Evolutionary conservation across 306 rosid species (phyloP), one percentile per base, ranked within the genome.

Genomic region (Fragaria nilgerrensis): DNA sequence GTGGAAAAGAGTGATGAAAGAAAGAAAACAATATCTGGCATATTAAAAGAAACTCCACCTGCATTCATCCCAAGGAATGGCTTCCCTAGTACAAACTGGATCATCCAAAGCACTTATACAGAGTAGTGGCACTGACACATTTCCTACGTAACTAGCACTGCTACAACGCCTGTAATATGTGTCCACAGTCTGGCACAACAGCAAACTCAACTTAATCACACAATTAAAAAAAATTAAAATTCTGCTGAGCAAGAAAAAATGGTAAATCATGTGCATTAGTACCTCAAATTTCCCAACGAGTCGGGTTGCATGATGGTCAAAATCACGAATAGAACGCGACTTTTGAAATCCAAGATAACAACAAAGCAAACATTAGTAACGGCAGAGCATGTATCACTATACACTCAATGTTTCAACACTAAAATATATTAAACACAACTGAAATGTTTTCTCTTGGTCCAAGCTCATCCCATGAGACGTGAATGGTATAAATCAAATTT

Each of bases 61-160:
- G 96, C 99, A 95, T 87, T 95, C 99, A 86, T 95, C 97, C 99
- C 97, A 92, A 29, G 97, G 99, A 89, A 95, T 95, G 86, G 97
- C 97, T 89, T 95, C 99, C 84, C 77, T 89, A 72, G 97, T 92
- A 86, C 99, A 95, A 72, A 95, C 79, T 50, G 99, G 99, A 86
- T 95, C 99, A 82, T 95, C 97, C 87, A 92, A 88, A 78, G 97
- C 96, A 92, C 85, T 90, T 78, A 95, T 83, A 81, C 97, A 95
- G 73, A 95, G 97, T 75, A 95, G 92, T 0, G 99, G 99, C 71
- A 95, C 83, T 3, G 96, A 88, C 41, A 95, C 97, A 78, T 89
- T 92, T 84, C 83, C 90, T 75, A 95, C 91, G 56, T 85, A 90
- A 78, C 69, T 75, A 79, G 97, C 70, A 83, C 97, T 92, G 87